Evolutionary conservation across 1,284 basidiomycete genomes (phyloP).

Genomic region (Trametes pubescens): DNA sequence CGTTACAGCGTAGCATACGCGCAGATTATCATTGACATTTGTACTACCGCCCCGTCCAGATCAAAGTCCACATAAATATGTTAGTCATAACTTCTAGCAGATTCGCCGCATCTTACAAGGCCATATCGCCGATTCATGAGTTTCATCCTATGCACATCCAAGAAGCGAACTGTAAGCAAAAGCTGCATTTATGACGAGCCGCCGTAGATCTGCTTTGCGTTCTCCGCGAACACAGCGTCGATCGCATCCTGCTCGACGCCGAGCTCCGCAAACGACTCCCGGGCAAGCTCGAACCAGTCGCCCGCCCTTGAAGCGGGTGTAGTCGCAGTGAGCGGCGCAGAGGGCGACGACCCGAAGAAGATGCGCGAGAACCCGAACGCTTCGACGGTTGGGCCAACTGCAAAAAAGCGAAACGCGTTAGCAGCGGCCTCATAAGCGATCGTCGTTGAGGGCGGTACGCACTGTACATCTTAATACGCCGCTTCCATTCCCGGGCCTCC

Average conservation of each 20-base stretch:
- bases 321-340: constrained; percentile 46
- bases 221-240: constrained; percentile 74
- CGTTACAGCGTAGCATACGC: background rate
- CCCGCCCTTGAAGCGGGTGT: constrained; percentile 55
- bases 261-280: constrained; percentile 84
- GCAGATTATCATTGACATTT: constrained; percentile 5
- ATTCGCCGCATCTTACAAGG: constrained; percentile 9
- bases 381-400: constrained; percentile 81
- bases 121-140: background rate
- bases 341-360: constrained; percentile 61
- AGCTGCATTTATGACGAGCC: constrained; percentile 8
- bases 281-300: constrained; percentile 85
- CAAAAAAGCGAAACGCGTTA: constrained; percentile 25
- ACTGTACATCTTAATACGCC: constrained; percentile 90
- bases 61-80: constrained; percentile 9
- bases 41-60: background rate
- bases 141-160: background rate
- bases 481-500: constrained; percentile 78
- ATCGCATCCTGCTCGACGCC: constrained; percentile 82
- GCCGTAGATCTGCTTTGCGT: constrained; percentile 72
- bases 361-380: constrained; percentile 66
- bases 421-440: background rate
- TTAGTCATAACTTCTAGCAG: background rate
- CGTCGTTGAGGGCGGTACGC: constrained; percentile 49
- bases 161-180: background rate